Conservation (phyloP, 2,329 filamentous ascomycete genomes). For the Cadophora luteo-olivacea region DNA sequence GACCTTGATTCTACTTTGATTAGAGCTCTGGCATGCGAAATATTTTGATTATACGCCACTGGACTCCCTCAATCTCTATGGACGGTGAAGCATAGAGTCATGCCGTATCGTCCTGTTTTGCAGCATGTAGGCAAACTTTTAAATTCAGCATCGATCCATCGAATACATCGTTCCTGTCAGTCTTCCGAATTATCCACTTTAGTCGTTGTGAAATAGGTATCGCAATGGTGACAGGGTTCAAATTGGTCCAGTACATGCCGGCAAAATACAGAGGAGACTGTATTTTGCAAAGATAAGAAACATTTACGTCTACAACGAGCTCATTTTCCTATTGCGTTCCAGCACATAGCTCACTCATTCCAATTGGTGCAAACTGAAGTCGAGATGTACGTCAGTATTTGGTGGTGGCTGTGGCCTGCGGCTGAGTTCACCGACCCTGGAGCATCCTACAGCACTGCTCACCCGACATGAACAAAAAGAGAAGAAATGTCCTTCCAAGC, state of each 20-base stretch:
- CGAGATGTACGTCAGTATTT: not conserved
- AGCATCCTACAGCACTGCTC: too few species aligned
- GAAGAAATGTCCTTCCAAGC: not conserved
- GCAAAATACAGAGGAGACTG: too few species aligned
- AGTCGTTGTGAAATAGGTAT: too few species aligned
- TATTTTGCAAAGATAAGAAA: too few species aligned
- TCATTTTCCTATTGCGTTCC: not conserved
- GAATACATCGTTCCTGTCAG: not conserved
- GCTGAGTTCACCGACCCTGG: not conserved
- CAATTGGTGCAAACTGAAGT: not conserved
- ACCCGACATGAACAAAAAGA: too few species aligned
- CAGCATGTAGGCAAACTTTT: not conserved
- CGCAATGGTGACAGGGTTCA: too few species aligned
- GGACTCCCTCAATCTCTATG: not conserved
- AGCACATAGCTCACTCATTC: not conserved
- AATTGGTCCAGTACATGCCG: too few species aligned
- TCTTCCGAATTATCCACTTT: too few species aligned
- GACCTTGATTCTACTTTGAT: too few species aligned
- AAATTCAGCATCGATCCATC: not conserved
- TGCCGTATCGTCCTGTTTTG: not conserved
- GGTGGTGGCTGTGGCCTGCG: conserved; percentile 7
- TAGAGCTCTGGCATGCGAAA: too few species aligned
- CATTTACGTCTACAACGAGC: not conserved
- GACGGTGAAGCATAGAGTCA: not conserved
- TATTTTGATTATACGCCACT: not conserved